Base-by-base conservation (phyloP, 495 filamentous ascomycete species). In the Stereocaulon alpinum region DNA sequence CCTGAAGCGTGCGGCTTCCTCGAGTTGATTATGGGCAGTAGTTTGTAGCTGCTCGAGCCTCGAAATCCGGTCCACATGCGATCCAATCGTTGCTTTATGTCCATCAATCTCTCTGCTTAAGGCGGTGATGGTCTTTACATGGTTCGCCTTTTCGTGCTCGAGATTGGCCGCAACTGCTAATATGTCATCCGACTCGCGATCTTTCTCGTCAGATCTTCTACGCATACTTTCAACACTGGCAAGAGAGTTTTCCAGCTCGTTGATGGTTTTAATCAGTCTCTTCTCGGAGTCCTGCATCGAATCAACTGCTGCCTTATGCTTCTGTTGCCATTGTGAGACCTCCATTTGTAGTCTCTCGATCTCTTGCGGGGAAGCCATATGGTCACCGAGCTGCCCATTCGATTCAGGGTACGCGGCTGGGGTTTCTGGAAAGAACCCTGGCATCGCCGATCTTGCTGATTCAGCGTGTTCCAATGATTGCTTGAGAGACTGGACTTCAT, bases 91-190 rank as follows among this genome's bases (percentile, higher is more conserved):
- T 17, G 77, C 69, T 73, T 87, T 91, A 70, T 94, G 88, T 60
- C 87, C 82, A 32, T 89, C 84, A 58, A 97, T 85, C 64, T 91
- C 82, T 57, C 73, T 76, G 61, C 87, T 86, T 44, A 99, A 72
- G 34, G 76, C 73, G 34, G 79, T 75, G 34, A 95, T 77, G 41
- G 59, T 61, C 32, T 61, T 79, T 57, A 85, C 74, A 61, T 95
- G 87, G 64, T 78, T 78, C 14, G 56, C 66, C 30, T 74, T 74
- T 64, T 84, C 82, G 51, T 68, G 65, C 51, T 82, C 77, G 22
- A 79, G 74, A 62, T 75, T 71, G 29, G 68, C 77, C 61, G 66
- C 73, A 61, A 61, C 68, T 63, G 68, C 76, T 47, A 75, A 56
- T 44, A 68, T 57, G 40, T 59, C 63, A 47, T 70, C 76, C 58